Evolutionary conservation across 805 yeast genomes (phyloP).

Genomic region (Ogataea ganodermae): DNA sequence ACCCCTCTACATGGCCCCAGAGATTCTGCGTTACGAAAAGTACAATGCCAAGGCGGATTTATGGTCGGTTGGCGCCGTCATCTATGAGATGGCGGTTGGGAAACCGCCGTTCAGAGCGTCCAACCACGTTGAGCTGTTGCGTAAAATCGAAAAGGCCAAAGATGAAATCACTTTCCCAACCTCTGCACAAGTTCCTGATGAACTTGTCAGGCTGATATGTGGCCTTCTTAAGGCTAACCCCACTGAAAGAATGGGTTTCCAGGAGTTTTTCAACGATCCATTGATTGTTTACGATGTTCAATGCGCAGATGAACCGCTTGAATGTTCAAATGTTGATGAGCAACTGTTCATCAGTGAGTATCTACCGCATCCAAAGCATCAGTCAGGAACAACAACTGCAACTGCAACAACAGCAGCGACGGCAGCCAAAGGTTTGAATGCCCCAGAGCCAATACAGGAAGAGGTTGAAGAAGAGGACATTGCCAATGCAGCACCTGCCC

Average conservation of each 20-base stretch:
- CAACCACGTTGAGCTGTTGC: conserved; percentile 86
- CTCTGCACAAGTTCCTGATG: conserved; percentile 61
- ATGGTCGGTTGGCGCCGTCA: conserved; percentile 98
- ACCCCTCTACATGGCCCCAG: conserved; percentile 98
- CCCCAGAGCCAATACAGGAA: conserved; percentile 20
- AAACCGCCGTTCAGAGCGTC: conserved; percentile 94
- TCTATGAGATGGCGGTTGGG: conserved; percentile 95
- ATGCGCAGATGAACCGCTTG: conserved; percentile 58
- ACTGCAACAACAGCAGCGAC: background rate
- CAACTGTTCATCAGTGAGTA: conserved; percentile 85
- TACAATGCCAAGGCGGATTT: conserved; percentile 96
- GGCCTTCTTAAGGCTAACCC: conserved; percentile 82
- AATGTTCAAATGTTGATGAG: conserved; percentile 70
- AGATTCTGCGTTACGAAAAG: conserved; percentile 88
- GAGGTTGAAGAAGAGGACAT: conserved; percentile 18
- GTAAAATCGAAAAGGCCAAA: conserved; percentile 79
- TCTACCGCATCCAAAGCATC: conserved; percentile 31
- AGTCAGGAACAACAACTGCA: background rate
- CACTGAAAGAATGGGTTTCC: conserved; percentile 82
- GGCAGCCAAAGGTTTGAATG: conserved; percentile 6
- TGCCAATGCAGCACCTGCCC: background rate
- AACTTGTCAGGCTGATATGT: conserved; percentile 69
- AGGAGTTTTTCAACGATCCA: conserved; percentile 80
- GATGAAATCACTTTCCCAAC: conserved; percentile 80
- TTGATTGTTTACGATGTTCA: conserved; percentile 58